These are phyloP conservation scores for Eucalyptus marginata DNA, from an alignment of 345 rosid genomes.

Conservation along the genomic window DNA sequence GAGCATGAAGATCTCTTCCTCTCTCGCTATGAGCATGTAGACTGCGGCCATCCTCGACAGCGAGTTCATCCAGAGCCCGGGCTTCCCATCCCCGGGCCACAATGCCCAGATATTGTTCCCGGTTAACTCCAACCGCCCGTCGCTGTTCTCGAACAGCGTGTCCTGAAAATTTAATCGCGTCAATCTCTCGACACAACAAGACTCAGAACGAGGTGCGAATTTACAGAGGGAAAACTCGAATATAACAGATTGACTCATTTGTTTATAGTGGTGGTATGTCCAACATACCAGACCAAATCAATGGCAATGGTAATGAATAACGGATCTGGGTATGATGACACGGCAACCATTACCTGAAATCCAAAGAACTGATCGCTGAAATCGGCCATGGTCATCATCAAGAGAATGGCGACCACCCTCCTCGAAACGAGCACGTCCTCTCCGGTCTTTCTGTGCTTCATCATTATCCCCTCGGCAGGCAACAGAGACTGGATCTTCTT, in stretches of 20 bases:
- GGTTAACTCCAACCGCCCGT: constrained; percentile 52
- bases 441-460: constrained; percentile 66
- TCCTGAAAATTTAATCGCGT: constrained; percentile 29
- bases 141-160: constrained; percentile 39
- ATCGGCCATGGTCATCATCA: constrained; percentile 81
- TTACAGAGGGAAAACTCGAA: background rate
- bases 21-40: constrained; percentile 51
- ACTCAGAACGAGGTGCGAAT: background rate
- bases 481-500: constrained; percentile 44
- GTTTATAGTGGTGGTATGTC: background rate
- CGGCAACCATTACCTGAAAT: background rate
- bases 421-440: constrained; percentile 54
- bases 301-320: background rate
- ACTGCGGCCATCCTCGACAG: constrained; percentile 78
- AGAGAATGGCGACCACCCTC: constrained; percentile 51
- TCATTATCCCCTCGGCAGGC: constrained; percentile 41
- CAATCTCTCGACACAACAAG: background rate
- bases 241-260: background rate
- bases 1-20: constrained; percentile 58
- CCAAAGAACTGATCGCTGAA: constrained; percentile 82
- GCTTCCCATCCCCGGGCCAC: constrained; percentile 92
- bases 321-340: background rate
- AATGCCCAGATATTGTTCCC: constrained; percentile 45
- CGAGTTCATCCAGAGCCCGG: constrained; percentile 77
- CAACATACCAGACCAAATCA: background rate